Base-by-base conservation (phyloP, 169 alveolate genomes). In the Eimeria maxima region DNA sequence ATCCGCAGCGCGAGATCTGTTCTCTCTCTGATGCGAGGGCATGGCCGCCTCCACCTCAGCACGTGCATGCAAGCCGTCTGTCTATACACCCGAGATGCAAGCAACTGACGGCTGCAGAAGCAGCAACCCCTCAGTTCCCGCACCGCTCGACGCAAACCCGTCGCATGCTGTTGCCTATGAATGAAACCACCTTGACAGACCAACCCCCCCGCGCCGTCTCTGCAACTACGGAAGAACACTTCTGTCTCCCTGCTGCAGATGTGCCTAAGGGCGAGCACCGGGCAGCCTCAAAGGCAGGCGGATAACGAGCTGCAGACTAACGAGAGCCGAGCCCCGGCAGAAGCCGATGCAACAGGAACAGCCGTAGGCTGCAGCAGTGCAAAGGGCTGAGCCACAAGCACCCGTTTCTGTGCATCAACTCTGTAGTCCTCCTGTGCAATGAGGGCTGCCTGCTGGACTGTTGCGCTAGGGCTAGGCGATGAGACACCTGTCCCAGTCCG, bases 91-190 rank as follows among this genome's bases (percentile, higher is more conserved):
- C 47, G 14, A 86, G 78, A 86, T 86, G 93, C 93, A 86, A 86
- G 78, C 60, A 57, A 33, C 93, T 86, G 93, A 86, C 93, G 93
- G 73, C 80, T 86, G 93, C 93, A 86, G 24, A 27, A 33, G 60
- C 57, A 55, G 93, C 93, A 86, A 86, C 55, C 93, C 93, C 47
- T 86, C 93, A 86, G 93, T 38, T 86, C 93, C 78, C 81, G 80
- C 93, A 86, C 93, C 93, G 50, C 93, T 16, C 42, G 60, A 11
- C 45, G 18, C 93, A 57, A 45, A 86, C 55, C 57, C 45, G 22
- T 53, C 67, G 76, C 93, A 86, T 86, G 78, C 93, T 86, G 93
- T 27, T 86, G 80, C 47, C 38, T 60, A 57, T 45, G 38, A 76
- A 42, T 3, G 65, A 18, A 42, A 44, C 14, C 87, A 47, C 87